Evolutionary conservation across 148 eudicot genomes (phyloP).

Genomic region (Nepenthes gracilis): DNA sequence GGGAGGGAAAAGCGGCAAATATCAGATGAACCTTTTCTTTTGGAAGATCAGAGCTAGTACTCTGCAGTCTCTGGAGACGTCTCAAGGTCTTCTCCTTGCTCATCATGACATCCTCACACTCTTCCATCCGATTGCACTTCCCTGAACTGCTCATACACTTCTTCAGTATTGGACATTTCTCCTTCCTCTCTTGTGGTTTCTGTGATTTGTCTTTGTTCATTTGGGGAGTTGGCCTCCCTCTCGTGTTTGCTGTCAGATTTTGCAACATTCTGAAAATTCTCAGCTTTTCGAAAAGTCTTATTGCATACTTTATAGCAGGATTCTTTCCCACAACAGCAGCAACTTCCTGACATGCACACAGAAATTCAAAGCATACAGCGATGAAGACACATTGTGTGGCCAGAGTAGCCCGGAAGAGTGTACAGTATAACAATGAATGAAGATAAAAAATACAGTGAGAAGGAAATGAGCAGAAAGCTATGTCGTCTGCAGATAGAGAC

Average conservation of each 20-base stretch:
- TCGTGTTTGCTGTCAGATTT: slow-evolving; percentile 43
- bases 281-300: slow-evolving; percentile 49
- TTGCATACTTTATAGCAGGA: slow-evolving; percentile 43
- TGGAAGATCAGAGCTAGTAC: slow-evolving; percentile 83
- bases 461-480: too few species aligned
- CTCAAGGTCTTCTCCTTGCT: slow-evolving; percentile 74
- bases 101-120: slow-evolving; percentile 96
- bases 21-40: slow-evolving; percentile 68
- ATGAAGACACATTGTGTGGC: not conserved
- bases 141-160: slow-evolving; percentile 96
- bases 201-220: slow-evolving; percentile 31
- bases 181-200: slow-evolving; percentile 91
- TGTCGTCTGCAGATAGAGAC: too few species aligned
- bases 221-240: slow-evolving; percentile 41
- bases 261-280: slow-evolving; percentile 19
- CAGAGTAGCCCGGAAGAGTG: too few species aligned
- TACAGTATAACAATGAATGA: too few species aligned
- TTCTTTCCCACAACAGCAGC: slow-evolving; percentile 59
- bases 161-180: slow-evolving; percentile 96
- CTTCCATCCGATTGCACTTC: slow-evolving; percentile 99
- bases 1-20: not conserved
- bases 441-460: too few species aligned
- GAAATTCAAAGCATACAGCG: not conserved
- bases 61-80: slow-evolving; percentile 84
- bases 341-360: slow-evolving; percentile 47